A percentile compares a stretch with the other conserved stretches of the same genome.
Conservation (phyloP, 73 alveolate genomes). For the Paraurostyla sp. region DNA sequence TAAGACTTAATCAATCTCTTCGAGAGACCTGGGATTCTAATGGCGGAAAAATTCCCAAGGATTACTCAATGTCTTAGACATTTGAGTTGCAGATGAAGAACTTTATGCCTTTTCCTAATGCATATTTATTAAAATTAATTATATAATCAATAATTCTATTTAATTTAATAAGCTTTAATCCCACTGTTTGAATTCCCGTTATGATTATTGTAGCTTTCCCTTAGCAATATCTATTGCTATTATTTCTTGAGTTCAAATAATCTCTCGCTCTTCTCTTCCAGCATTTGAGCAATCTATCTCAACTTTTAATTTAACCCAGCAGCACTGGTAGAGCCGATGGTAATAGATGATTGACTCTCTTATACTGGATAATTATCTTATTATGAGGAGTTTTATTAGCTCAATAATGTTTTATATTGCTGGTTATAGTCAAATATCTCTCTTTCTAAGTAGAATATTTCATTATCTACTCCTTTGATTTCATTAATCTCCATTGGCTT, state of each 20-base stretch:
- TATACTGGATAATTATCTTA: not conserved
- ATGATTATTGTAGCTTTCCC: not conserved
- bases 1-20: not conserved
- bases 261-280: slow-evolving; percentile 52
- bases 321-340: not conserved
- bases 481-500: not conserved
- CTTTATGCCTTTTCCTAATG: not conserved
- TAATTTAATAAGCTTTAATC: not conserved
- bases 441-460: slow-evolving; percentile 48
- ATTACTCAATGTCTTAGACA: not conserved
- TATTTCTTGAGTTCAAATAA: slow-evolving; percentile 38
- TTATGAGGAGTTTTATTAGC: not conserved
- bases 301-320: not conserved
- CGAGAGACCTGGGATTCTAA: not conserved
- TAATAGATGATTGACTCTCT: not conserved
- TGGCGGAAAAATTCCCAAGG: not conserved
- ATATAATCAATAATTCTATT: not conserved
- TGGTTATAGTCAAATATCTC: slow-evolving; percentile 45
- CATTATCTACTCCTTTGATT: slow-evolving; percentile 34
- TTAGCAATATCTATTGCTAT: slow-evolving; percentile 7
- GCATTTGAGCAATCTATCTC: slow-evolving; percentile 27
- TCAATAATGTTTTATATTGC: slow-evolving; percentile 12
- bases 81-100: not conserved
- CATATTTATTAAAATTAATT: not conserved
- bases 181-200: not conserved